These are phyloP conservation scores for Colletotrichum musae DNA, from an alignment of 2,329 filamentous ascomycete species.

Conservation along the genomic window DNA sequence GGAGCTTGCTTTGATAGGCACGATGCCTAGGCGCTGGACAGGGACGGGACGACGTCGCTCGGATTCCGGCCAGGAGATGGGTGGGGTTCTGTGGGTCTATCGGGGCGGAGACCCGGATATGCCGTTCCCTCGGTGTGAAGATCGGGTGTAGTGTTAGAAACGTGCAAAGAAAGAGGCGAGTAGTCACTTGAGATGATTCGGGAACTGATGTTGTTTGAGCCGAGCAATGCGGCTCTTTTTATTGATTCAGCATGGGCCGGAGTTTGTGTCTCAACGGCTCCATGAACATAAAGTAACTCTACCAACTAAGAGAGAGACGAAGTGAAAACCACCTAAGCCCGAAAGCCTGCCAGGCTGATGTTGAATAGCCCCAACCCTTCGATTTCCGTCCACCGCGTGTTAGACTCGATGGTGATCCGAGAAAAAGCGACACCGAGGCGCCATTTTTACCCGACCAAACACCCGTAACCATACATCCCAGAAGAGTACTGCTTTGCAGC, in stretches of 20 bases:
- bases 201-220: neutral
- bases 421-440: neutral
- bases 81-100: conserved; percentile 49
- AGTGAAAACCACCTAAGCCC: conserved; percentile 18
- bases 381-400: conserved; percentile 23
- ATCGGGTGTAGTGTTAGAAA: conserved; percentile 50
- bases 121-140: conserved; percentile 48
- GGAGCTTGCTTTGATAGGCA: conserved; percentile 45
- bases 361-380: conserved; percentile 39
- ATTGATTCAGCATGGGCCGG: conserved; percentile 18
- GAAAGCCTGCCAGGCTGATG: conserved; percentile 35
- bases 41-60: conserved; percentile 43
- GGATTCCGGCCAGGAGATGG: conserved; percentile 47
- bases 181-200: neutral
- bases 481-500: conserved; percentile 9
- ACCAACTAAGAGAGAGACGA: conserved; percentile 24
- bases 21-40: conserved; percentile 42
- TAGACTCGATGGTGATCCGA: conserved; percentile 1
- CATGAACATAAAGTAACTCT: neutral
- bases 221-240: neutral
- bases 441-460: neutral
- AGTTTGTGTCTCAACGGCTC: conserved; percentile 28
- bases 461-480: neutral
- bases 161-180: conserved; percentile 15
- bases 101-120: conserved; percentile 43